These are phyloP conservation scores for Iberis pinnata DNA, from an alignment of 345 rosid genomes.

Conservation along the genomic window DNA sequence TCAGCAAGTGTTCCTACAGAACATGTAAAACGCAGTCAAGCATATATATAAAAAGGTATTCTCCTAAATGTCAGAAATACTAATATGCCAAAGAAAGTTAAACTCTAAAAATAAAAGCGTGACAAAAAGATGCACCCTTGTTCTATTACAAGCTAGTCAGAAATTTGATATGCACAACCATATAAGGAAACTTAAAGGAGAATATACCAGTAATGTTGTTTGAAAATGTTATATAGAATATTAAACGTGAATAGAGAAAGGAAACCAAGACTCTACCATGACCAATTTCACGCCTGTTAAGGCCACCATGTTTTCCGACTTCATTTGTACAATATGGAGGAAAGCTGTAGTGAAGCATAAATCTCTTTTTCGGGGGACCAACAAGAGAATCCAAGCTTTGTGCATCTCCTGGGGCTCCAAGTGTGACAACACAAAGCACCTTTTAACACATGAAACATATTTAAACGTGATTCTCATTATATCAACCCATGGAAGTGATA, in stretches of 20 bases:
- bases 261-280: constrained; percentile 53
- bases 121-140: constrained; percentile 6
- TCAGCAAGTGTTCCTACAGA: constrained; percentile 87
- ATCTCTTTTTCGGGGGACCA: constrained; percentile 88
- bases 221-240: neutral
- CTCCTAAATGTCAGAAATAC: too few relatives aligned
- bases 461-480: constrained; percentile 8
- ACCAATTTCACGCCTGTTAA: constrained; percentile 98
- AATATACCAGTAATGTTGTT: neutral
- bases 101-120: neutral
- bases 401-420: constrained; percentile 91
- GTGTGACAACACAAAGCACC: constrained; percentile 92
- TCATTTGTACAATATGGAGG: constrained; percentile 93
- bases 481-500: constrained; percentile 1
- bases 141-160: neutral
- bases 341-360: constrained; percentile 97
- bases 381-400: constrained; percentile 76
- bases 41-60: too few relatives aligned
- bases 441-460: constrained; percentile 25
- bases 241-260: neutral
- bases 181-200: neutral
- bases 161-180: constrained; percentile 1
- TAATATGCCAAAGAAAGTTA: neutral
- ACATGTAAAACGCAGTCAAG: neutral
- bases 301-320: constrained; percentile 85